These are phyloP conservation scores for Hippophae tibetana DNA, from an alignment of 306 rosid genomes.

Conservation along the genomic window DNA sequence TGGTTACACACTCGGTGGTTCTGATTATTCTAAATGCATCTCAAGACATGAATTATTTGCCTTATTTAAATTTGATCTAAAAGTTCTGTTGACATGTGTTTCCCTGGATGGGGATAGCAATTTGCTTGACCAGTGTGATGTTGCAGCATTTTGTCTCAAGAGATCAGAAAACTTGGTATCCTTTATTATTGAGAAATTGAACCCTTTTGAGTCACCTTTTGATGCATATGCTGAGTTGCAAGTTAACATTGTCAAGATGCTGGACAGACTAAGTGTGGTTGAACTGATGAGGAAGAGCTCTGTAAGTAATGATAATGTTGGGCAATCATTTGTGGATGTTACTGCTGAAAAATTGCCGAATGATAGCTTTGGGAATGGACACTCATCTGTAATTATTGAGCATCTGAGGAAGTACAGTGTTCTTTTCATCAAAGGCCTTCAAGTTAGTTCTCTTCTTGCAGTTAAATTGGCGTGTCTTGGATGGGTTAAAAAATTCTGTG, in stretches of 20 bases:
- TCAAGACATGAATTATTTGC: conserved; percentile 66
- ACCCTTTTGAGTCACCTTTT: conserved; percentile 65
- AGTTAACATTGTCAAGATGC: conserved; percentile 45
- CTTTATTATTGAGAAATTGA: conserved; percentile 46
- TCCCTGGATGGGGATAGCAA: conserved; percentile 34
- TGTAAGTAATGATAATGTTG: conserved; percentile 25
- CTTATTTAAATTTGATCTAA: conserved; percentile 68
- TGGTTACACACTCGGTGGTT: conserved; percentile 24
- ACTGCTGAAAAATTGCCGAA: conserved; percentile 23
- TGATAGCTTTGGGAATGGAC: conserved; percentile 23
- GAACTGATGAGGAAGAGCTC: conserved; percentile 59
- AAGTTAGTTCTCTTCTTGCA: conserved; percentile 64
- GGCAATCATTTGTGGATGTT: conserved; percentile 23
- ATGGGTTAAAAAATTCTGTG: conserved; percentile 64
- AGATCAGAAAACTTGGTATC: conserved; percentile 54
- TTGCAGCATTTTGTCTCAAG: conserved; percentile 37
- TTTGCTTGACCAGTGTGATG: conserved; percentile 45
- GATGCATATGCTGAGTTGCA: conserved; percentile 65
- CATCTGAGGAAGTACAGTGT: conserved; percentile 49
- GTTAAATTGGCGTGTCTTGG: conserved; percentile 57
- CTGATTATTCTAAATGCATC: conserved; percentile 29
- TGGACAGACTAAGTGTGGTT: conserved; percentile 54
- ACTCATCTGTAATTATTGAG: conserved; percentile 39
- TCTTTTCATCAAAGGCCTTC: conserved; percentile 55
- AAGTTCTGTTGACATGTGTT: conserved; percentile 64